Evolutionary conservation across 208 protist species (phyloP), one percentile per base, ranked within the genome.

Genomic region (Trypanosoma avium): DNA sequence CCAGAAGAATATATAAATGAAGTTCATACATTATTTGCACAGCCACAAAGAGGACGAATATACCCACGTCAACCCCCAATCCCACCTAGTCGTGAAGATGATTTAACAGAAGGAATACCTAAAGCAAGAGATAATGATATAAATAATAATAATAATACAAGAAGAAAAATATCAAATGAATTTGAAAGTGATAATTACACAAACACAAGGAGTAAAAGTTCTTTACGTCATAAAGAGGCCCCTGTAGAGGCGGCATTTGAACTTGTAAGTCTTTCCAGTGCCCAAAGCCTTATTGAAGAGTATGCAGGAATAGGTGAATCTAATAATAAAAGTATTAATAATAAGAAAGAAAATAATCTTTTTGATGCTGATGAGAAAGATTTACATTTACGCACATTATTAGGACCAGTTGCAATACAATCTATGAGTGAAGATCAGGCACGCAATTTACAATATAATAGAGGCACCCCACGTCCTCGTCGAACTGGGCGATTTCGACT

Each of bases 41-140:
- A n/a, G n/a, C n/a, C n/a, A n/a, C n/a, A n/a, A n/a, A n/a, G n/a
- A n/a, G n/a, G n/a, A n/a, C n/a, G n/a, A 6, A 30, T 57, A 57
- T 84, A 84, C 56, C 82, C 78, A 12, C 82, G 77, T 0, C 77
- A 45, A 3, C 77, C 81, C 21, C 63, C 12, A 17, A 40, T 30
- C 30, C 71, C 79, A 13, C 75, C 58, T 2, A 45, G 43, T 19
- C 65, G 67, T 24, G 79, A 82, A 58, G 79, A 86, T 29, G 69
- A 86, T 40, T 59, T 85, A 42, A 48, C 60, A 43, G 75, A 80
- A 19, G 40, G 60, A 15, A 26, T 74, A 21, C 71, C 79, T n/a
- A 68, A 38, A 0, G 32, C 17, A 19, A 21, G 38, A 21, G 26
- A 52, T 59, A 40, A 32, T 10, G 24, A 40, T 21, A 32, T 4